Conservation (phyloP, 2,329 filamentous ascomycete species). For the Verticillium nubilum region DNA sequence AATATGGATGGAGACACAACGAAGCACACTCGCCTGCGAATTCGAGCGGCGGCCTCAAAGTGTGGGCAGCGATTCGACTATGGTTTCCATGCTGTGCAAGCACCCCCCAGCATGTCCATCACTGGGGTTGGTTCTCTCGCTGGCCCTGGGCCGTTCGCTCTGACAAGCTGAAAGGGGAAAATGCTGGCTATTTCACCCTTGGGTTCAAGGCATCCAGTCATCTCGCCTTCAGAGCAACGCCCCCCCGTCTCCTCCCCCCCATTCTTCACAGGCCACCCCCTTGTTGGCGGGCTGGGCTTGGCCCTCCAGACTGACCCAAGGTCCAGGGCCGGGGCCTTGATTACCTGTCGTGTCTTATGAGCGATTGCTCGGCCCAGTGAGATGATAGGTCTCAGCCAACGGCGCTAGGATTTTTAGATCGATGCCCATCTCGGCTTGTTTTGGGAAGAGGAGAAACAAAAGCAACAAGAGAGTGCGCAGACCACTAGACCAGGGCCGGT, state of each 20-base stretch:
- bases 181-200: neutral
- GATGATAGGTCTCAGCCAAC: conserved; percentile 1
- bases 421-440: conserved; percentile 4
- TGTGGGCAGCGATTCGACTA: neutral
- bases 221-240: neutral
- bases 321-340: neutral
- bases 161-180: neutral
- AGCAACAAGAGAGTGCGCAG: neutral
- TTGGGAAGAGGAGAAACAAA: neutral
- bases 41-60: neutral
- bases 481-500: neutral
- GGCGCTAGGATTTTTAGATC: neutral
- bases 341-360: neutral
- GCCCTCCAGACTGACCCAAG: neutral
- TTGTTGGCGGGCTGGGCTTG: neutral
- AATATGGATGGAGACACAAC: neutral
- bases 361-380: neutral
- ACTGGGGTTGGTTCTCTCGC: neutral
- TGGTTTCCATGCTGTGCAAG: neutral
- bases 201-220: neutral
- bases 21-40: neutral
- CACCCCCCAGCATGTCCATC: neutral
- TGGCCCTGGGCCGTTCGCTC: neutral
- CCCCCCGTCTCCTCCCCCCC: neutral
- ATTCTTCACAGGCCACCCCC: neutral